Percentiles rank a stretch among this genome's conserved stretches.
These are phyloP conservation scores for Melaleuca alternifolia DNA, from an alignment of 345 rosid species.

Conservation along the genomic window DNA sequence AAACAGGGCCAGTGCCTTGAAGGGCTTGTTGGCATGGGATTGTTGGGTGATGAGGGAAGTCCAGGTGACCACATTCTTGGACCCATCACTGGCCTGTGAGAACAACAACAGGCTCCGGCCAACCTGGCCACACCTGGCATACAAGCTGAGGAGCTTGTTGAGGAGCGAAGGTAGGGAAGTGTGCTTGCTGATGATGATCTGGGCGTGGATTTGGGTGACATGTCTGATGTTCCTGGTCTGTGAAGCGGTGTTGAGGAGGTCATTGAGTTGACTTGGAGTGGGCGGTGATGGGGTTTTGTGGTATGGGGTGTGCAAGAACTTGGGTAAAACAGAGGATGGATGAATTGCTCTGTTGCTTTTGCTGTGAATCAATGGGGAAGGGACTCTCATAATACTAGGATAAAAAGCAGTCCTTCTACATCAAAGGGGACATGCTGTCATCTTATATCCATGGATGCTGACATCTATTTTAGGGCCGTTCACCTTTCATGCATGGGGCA, in stretches of 20 bases:
- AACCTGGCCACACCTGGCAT: constrained; percentile 15
- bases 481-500: neutral
- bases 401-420: neutral
- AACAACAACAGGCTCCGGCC: constrained; percentile 17
- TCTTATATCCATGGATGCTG: neutral
- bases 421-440: neutral
- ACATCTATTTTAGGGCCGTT: neutral
- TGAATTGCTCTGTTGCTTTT: neutral
- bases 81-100: constrained; percentile 4
- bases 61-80: constrained; percentile 23
- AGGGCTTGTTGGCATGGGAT: constrained; percentile 12
- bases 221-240: constrained; percentile 11
- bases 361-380: neutral
- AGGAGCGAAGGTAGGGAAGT: constrained; percentile 14
- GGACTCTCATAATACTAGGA: neutral
- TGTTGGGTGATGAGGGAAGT: constrained; percentile 25
- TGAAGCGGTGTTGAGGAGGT: constrained; percentile 11
- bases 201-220: constrained; percentile 21
- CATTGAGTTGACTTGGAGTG: constrained; percentile 9
- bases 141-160: constrained; percentile 27
- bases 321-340: neutral
- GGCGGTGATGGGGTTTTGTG: neutral
- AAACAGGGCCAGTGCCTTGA: constrained; percentile 14
- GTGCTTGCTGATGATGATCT: constrained; percentile 15
- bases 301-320: neutral